Percentiles rank a stretch among this genome's conserved stretches.
Evolutionary conservation across 2,329 filamentous ascomycete species (phyloP).

Genomic region (Blastomyces parvus): DNA sequence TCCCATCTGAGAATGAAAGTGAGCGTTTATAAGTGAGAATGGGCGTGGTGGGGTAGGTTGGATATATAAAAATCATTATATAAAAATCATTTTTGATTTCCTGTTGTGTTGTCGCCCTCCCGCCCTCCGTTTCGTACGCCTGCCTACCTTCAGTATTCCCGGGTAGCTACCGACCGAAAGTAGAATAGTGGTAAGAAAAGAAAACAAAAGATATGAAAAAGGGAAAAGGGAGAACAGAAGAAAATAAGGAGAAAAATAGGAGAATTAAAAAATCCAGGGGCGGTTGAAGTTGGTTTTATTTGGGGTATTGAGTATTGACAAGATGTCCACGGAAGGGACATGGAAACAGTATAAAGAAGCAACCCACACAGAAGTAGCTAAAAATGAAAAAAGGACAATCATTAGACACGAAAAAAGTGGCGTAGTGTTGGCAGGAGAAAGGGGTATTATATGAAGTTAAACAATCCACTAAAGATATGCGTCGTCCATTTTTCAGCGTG

Average conservation of each 20-base stretch:
- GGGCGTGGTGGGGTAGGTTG: neutral
- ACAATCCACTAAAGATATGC: neutral
- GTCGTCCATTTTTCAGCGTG: neutral
- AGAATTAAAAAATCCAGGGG: neutral
- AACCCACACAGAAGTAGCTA: neutral
- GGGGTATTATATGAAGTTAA: neutral
- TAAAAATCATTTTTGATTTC: neutral
- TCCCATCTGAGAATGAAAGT: neutral
- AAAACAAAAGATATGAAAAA: neutral
- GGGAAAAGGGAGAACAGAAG: neutral
- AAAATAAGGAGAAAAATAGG: neutral
- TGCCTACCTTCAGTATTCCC: neutral
- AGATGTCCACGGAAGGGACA: neutral
- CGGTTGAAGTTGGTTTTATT: neutral
- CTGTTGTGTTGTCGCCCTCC: neutral
- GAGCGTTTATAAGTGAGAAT: neutral
- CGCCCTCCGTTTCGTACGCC: neutral
- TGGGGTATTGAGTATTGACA: conserved; percentile 4
- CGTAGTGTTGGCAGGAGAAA: neutral
- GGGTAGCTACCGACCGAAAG: neutral
- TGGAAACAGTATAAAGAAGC: neutral
- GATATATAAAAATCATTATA: neutral
- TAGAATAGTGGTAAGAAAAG: neutral
- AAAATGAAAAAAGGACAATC: neutral
- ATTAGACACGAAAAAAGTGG: neutral